These are phyloP conservation scores for Kuraishia ogatae DNA, from an alignment of 805 yeast genomes.

Conservation along the genomic window DNA sequence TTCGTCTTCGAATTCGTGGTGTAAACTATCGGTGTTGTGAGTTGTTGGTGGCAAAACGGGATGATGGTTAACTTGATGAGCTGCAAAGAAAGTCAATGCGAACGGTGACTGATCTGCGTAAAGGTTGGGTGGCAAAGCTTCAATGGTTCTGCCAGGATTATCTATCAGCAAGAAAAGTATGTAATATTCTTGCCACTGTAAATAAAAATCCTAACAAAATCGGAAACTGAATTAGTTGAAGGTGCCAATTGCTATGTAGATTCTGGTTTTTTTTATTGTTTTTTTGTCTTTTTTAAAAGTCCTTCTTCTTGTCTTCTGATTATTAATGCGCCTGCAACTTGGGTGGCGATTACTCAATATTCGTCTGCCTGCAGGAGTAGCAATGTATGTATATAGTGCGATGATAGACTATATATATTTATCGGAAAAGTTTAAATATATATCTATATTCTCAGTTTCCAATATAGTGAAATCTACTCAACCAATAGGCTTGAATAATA, in stretches of 20 bases:
- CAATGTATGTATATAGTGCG: background rate
- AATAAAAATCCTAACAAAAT: background rate
- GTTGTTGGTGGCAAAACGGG: background rate
- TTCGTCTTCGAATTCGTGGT: background rate
- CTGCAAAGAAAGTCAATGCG: background rate
- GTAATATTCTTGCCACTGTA: background rate
- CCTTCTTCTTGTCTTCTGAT: background rate
- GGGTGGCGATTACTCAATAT: background rate
- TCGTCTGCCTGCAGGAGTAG: background rate
- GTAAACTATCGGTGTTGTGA: background rate
- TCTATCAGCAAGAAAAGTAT: background rate
- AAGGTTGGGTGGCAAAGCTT: background rate
- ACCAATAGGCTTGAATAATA: background rate
- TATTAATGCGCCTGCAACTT: background rate
- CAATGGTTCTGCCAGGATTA: background rate
- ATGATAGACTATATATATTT: background rate
- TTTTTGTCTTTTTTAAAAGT: background rate
- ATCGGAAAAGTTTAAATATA: background rate
- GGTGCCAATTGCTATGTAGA: too few species aligned
- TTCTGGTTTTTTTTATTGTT: background rate
- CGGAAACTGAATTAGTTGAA: background rate
- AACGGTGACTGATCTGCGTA: background rate
- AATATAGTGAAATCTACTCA: background rate
- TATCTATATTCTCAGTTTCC: background rate
- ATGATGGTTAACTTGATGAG: background rate